A percentile compares a stretch with the other conserved stretches of the same genome.
Conservation (phyloP, 1,284 basidiomycete species). For the Ganoderma boninense region DNA sequence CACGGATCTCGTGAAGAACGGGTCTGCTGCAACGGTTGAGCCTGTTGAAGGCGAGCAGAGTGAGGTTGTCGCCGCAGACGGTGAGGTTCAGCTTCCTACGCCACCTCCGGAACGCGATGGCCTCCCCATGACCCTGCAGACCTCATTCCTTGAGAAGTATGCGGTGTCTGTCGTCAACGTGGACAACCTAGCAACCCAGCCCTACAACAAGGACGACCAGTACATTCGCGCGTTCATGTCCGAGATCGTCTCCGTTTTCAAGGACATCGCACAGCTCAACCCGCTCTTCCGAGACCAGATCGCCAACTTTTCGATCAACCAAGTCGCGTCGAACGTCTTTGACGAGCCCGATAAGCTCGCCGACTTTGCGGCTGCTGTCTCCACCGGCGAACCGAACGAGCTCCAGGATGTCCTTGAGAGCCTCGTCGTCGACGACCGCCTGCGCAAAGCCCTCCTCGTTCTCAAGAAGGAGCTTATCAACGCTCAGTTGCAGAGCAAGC, state of each 20-base stretch:
- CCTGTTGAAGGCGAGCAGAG: slow-evolving; percentile 52
- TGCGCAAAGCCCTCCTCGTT: slow-evolving; percentile 91
- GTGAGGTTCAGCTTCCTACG: slow-evolving; percentile 46
- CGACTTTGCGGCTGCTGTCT: slow-evolving; percentile 97
- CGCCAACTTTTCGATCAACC: slow-evolving; percentile 95
- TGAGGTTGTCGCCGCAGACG: slow-evolving; percentile 36
- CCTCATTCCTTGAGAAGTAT: slow-evolving; percentile 91
- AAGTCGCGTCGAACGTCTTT: slow-evolving; percentile 96
- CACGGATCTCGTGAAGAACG: slow-evolving; percentile 83
- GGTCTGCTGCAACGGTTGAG: slow-evolving; percentile 57
- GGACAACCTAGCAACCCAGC: slow-evolving; percentile 82
- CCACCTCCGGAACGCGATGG: slow-evolving; percentile 45
- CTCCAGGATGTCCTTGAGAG: slow-evolving; percentile 95
- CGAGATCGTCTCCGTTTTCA: slow-evolving; percentile 98
- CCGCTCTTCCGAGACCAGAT: slow-evolving; percentile 99
- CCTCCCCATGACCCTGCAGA: slow-evolving; percentile 60
- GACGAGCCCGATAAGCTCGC: slow-evolving; percentile 99
- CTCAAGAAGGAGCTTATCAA: slow-evolving; percentile 99
- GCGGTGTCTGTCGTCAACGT: slow-evolving; percentile 93
- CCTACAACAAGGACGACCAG: slow-evolving; percentile 94
- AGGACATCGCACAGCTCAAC: slow-evolving; percentile 97
- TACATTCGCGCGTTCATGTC: slow-evolving; percentile 96
- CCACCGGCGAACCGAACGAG: slow-evolving; percentile 90
- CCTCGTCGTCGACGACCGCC: slow-evolving; percentile 86
- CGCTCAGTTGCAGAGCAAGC: slow-evolving; percentile 94